These are phyloP conservation scores for Leishmania guyanensis DNA, from an alignment of 208 protist genomes.

Conservation along the genomic window DNA sequence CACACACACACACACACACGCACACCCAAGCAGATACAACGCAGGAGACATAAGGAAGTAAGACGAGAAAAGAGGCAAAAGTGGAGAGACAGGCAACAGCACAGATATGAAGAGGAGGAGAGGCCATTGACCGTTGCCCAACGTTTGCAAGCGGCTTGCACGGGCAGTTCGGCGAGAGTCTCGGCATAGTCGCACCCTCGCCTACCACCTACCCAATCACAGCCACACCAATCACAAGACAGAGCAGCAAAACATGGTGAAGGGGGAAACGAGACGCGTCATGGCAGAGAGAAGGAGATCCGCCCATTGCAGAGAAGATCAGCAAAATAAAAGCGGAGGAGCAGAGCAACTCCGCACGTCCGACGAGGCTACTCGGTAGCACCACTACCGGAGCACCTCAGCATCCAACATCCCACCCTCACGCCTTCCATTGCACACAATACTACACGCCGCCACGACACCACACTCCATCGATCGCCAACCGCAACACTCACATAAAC, in stretches of 20 bases:
- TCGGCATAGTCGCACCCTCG: not conserved
- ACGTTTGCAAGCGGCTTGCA: not conserved
- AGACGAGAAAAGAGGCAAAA: not conserved
- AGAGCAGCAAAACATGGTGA: not conserved
- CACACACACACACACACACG: not conserved
- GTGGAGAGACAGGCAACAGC: not conserved
- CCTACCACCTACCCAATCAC: not conserved
- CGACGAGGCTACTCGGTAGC: too few species aligned
- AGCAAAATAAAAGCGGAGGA: too few species aligned
- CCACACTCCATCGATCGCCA: too few species aligned
- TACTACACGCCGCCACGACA: too few species aligned
- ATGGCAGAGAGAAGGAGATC: not conserved
- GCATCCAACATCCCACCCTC: too few species aligned
- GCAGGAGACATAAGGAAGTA: not conserved
- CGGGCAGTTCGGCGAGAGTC: not conserved
- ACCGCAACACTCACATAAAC: too few species aligned
- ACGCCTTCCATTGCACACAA: too few species aligned
- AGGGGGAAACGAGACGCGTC: not conserved
- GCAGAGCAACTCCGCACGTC: too few species aligned
- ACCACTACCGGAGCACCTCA: too few species aligned
- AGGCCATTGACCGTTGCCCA: too few species aligned
- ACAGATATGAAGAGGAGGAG: not conserved
- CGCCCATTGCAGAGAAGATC: not conserved
- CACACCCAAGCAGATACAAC: not conserved
- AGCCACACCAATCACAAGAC: not conserved